phyloP scores from a whole-genome alignment of 192 early-diverging fungal species.

The Coemansia sp. region DNA sequence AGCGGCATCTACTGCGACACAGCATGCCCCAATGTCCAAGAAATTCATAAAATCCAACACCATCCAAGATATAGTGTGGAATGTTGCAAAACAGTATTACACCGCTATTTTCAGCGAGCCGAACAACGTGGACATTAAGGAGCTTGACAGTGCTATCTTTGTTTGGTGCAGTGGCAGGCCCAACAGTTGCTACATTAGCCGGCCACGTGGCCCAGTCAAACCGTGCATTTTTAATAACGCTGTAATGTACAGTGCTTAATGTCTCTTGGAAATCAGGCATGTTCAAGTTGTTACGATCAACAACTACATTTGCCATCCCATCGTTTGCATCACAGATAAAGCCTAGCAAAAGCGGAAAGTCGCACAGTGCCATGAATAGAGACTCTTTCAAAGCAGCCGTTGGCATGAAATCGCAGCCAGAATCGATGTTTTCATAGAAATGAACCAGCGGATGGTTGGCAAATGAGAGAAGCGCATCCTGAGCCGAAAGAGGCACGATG shows the following conservation, averaged over 20 bases:
- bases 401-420: slow-evolving; percentile 26
- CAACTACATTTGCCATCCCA: slow-evolving; percentile 10
- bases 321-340: slow-evolving; percentile 9
- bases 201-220: slow-evolving; percentile 34
- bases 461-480: slow-evolving; percentile 33
- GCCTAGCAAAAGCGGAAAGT: slow-evolving; percentile 41
- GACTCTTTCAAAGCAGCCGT: slow-evolving; percentile 14
- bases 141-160: slow-evolving; percentile 4
- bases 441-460: slow-evolving; percentile 46
- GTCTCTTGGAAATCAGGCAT: slow-evolving; percentile 39
- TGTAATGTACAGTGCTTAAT: slow-evolving; percentile 18
- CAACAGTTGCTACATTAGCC: slow-evolving; percentile 17
- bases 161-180: slow-evolving; percentile 18
- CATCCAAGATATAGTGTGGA: slow-evolving; percentile 45
- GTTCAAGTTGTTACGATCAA: slow-evolving; percentile 36
- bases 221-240: background rate
- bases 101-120: slow-evolving; percentile 1
- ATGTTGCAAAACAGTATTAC: slow-evolving; percentile 32
- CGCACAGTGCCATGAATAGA: slow-evolving; percentile 24
- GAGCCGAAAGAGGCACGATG: slow-evolving; percentile 19
- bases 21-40: slow-evolving; percentile 29
- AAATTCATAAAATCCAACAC: slow-evolving; percentile 45
- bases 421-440: slow-evolving; percentile 35
- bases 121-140: background rate
- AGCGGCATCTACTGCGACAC: slow-evolving; percentile 8